Conservation (phyloP, 352 stramenopile genomes). For the Globisporangium echinulatum region DNA sequence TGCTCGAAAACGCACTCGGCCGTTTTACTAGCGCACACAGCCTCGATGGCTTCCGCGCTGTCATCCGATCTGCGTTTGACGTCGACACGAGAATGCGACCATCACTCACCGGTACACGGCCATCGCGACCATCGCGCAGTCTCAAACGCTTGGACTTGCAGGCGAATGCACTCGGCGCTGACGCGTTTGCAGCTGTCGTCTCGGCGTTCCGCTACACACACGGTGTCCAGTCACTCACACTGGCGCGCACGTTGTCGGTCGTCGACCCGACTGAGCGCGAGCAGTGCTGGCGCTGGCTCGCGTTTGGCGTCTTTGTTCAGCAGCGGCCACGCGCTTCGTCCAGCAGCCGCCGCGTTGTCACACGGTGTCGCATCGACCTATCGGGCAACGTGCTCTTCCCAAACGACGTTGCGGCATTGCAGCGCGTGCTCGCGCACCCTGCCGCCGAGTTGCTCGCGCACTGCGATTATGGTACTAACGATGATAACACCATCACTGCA, state of each 20-base stretch:
- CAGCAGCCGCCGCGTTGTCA: background rate
- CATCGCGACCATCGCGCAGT: no score
- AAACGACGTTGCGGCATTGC: constrained; percentile 5
- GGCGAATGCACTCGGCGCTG: constrained; percentile 1
- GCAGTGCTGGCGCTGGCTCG: constrained; percentile 15
- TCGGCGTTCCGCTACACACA: constrained; percentile 3
- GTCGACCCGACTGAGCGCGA: constrained; percentile 1
- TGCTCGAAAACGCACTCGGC: constrained; percentile 4
- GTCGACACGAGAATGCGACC: no score
- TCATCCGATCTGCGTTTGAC: background rate
- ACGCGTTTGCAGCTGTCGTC: constrained; percentile 3
- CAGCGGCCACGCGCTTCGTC: no score
- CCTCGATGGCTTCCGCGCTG: background rate
- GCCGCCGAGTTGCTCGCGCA: background rate
- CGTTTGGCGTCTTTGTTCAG: constrained; percentile 5
- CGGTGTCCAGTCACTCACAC: constrained; percentile 2
- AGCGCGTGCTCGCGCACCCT: background rate
- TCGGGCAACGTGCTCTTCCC: constrained; percentile 7
- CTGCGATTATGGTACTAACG: background rate
- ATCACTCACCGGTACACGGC: no score
- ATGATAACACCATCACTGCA: background rate
- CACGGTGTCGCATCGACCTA: constrained; percentile 3
- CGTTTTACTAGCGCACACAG: background rate
- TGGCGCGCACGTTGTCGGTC: constrained; percentile 6
- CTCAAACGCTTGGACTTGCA: constrained; percentile 1